phyloP scores from a whole-genome alignment of 2,329 filamentous ascomycete genomes.

The Aspergillus pseudoviridinutans region DNA sequence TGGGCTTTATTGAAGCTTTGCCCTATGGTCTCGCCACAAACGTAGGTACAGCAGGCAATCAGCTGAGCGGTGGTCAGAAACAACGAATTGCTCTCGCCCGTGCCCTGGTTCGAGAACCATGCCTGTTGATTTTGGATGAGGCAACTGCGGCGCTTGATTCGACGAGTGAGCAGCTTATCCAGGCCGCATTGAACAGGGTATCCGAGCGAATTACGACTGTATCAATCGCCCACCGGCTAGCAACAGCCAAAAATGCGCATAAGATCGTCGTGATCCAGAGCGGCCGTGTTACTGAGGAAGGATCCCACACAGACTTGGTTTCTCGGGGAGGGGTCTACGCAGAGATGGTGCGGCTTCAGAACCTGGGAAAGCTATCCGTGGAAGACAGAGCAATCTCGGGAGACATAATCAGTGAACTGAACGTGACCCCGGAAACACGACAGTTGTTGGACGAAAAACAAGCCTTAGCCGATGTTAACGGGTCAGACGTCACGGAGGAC shows the following conservation, averaged over 20 bases:
- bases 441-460: conserved; percentile 18
- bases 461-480: conserved; percentile 10
- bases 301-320: conserved; percentile 30
- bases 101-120: conserved; percentile 79
- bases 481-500: conserved; percentile 19
- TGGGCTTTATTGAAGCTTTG: conserved; percentile 24
- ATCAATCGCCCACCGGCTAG: conserved; percentile 36
- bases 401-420: conserved; percentile 16
- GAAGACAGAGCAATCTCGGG: conserved; percentile 10
- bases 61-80: conserved; percentile 66
- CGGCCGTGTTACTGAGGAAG: conserved; percentile 32
- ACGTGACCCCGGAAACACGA: conserved; percentile 5
- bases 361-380: conserved; percentile 22
- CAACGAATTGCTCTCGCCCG: conserved; percentile 87
- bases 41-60: conserved; percentile 34
- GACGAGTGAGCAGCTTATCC: conserved; percentile 32
- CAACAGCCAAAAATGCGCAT: conserved; percentile 34
- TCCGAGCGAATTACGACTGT: conserved; percentile 30
- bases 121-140: conserved; percentile 56
- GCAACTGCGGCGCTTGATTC: conserved; percentile 37
- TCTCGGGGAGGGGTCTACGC: conserved; percentile 42
- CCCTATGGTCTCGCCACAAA: conserved; percentile 22
- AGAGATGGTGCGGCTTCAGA: conserved; percentile 48
- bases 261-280: conserved; percentile 36
- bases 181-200: conserved; percentile 27